Conservation (phyloP, 441 rosid genomes). For the Biscutella laevigata region DNA sequence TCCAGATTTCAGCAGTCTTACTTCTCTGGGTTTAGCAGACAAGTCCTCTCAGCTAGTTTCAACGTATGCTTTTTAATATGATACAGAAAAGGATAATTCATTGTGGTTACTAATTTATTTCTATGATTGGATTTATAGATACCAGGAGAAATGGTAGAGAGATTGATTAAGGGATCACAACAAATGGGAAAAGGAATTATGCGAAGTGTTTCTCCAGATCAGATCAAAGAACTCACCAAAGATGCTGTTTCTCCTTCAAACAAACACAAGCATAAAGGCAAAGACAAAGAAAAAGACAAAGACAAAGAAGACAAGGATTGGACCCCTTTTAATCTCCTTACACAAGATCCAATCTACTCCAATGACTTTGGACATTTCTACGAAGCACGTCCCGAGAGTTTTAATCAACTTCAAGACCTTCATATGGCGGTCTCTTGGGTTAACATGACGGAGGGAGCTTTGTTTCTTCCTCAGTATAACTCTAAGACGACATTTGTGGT, state of each 20-base stretch:
- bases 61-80: slow-evolving; percentile 25
- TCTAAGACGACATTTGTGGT: slow-evolving; percentile 27
- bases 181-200: slow-evolving; percentile 28
- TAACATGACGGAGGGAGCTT: slow-evolving; percentile 33
- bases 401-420: slow-evolving; percentile 36
- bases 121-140: slow-evolving; percentile 28
- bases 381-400: slow-evolving; percentile 33
- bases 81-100: too few relatives aligned
- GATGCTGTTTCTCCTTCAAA: slow-evolving; percentile 21
- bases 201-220: slow-evolving; percentile 27
- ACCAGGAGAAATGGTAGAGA: slow-evolving; percentile 32
- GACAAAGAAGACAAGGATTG: not conserved
- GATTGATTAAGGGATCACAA: slow-evolving; percentile 19
- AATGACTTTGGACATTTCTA: slow-evolving; percentile 41
- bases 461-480: slow-evolving; percentile 48
- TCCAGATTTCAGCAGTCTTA: slow-evolving; percentile 32
- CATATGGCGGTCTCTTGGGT: slow-evolving; percentile 23
- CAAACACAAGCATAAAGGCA: slow-evolving; percentile 8
- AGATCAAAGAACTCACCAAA: slow-evolving; percentile 26
- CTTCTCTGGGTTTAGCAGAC: slow-evolving; percentile 31
- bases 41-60: slow-evolving; percentile 40
- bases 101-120: too few relatives aligned
- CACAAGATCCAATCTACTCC: slow-evolving; percentile 29
- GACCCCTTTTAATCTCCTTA: slow-evolving; percentile 31
- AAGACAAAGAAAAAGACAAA: not conserved